Conservation (phyloP, 106 monocot genomes). For the Chionographis japonica region DNA sequence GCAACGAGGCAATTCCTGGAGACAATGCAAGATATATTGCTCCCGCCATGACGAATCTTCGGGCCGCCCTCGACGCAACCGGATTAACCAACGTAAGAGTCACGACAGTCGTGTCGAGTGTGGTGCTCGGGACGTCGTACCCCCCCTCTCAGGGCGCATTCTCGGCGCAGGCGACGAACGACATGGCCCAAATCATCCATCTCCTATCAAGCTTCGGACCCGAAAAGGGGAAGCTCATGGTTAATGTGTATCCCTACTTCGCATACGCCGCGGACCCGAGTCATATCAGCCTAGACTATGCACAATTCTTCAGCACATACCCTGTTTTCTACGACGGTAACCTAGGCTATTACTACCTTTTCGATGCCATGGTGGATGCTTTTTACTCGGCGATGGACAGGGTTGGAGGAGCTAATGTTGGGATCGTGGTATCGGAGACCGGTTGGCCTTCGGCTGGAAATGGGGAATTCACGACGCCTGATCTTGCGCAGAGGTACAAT, state of each 20-base stretch:
- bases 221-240: not conserved
- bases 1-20: not conserved
- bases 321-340: conserved; percentile 11
- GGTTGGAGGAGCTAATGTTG: conserved; percentile 1
- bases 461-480: conserved; percentile 9
- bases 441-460: conserved; percentile 36
- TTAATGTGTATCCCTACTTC: conserved; percentile 30
- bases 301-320: not conserved
- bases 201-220: not conserved
- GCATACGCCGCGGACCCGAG: conserved; percentile 6
- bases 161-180: not conserved
- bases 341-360: conserved; percentile 16
- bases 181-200: not conserved
- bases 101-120: not conserved
- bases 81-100: not conserved
- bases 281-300: not conserved
- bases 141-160: not conserved
- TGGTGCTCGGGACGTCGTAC: not conserved
- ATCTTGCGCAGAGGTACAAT: conserved; percentile 19
- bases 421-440: conserved; percentile 10
- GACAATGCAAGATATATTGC: not conserved
- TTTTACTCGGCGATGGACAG: conserved; percentile 26
- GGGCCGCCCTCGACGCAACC: not conserved
- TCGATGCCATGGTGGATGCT: conserved; percentile 30
- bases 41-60: not conserved